Base-by-base conservation (phyloP, 148 eudicot genomes). In the Heliosperma pusillum region DNA sequence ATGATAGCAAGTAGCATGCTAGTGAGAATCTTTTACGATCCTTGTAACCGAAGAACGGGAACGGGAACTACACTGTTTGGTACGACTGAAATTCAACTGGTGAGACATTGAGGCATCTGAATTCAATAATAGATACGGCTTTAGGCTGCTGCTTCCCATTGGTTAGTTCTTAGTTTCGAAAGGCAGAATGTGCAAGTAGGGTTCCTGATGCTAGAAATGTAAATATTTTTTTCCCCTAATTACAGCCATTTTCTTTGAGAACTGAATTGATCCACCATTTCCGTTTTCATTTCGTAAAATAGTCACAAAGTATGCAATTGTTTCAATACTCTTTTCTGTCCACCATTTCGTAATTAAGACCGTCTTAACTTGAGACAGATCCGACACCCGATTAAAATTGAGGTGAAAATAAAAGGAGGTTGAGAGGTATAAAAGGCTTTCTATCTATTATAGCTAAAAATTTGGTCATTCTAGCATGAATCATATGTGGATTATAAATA, bases 111-210 rank as follows among this genome's bases (percentile, higher is more conserved):
- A 16, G 30, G 30, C 17, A 50, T 26, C 15, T 21, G 72, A 21
- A 12, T 0, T 57, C 16, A 30, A 36, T 22, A 57, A 73, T 42
- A 36, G 66, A 21, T 36, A n/a, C 12, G 7, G 45, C 15, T 24
- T 29, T 44, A 33, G 45, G 17, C 36, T 69, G 63, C 36, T 70
- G 56, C 50, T 36, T 12, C 45, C 36, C 25, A 22, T 75, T 44
- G 40, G 74, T 60, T 69, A 60, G 79, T 42, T 15, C 8, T 70
- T 65, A 80, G 71, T 75, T 25, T 55, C 60, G 77, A n/a, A 70
- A 66, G 72, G 60, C 64, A 19, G 74, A 69, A 55, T 76, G 66
- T 75, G 64, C 19, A 63, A 70, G 29, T 40, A 70, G 73, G 50
- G 59, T 29, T 11, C 13, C 66, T 62, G 25, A 55, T 66, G 40